These are phyloP conservation scores for Cryptococcus sp. DNA, from an alignment of 1,284 basidiomycete species.

Conservation along the genomic window DNA sequence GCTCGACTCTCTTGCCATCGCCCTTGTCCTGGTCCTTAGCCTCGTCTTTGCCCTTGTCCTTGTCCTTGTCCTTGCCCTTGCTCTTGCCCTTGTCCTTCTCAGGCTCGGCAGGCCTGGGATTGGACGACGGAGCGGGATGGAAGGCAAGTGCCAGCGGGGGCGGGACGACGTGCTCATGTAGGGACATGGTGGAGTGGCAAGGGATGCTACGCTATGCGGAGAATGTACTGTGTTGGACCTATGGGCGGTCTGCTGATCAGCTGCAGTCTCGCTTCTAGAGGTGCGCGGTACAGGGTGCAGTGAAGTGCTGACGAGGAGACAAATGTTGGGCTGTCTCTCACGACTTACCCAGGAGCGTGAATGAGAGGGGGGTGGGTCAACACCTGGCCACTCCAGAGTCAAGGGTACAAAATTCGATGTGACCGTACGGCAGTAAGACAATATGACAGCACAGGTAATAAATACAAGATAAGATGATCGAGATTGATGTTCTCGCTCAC, in stretches of 20 bases:
- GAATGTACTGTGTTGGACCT: too few species aligned
- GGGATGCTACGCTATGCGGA: too few species aligned
- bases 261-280: neutral
- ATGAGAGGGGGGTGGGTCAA: neutral
- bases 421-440: too few species aligned
- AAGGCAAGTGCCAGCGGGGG: conserved; percentile 38
- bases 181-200: conserved; percentile 29
- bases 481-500: neutral
- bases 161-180: conserved; percentile 32
- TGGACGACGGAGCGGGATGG: conserved; percentile 32
- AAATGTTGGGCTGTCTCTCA: neutral
- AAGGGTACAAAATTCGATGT: too few species aligned
- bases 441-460: too few species aligned
- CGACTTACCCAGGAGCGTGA: neutral
- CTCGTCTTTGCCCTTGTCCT: neutral
- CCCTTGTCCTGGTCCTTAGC: neutral
- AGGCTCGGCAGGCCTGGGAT: conserved; percentile 11
- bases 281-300: neutral
- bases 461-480: too few species aligned
- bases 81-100: neutral
- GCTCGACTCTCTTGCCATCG: neutral
- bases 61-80: neutral
- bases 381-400: neutral
- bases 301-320: neutral
- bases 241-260: neutral